Conservation (phyloP, 108 stramenopile species). For the Skeletonema marinoi region DNA sequence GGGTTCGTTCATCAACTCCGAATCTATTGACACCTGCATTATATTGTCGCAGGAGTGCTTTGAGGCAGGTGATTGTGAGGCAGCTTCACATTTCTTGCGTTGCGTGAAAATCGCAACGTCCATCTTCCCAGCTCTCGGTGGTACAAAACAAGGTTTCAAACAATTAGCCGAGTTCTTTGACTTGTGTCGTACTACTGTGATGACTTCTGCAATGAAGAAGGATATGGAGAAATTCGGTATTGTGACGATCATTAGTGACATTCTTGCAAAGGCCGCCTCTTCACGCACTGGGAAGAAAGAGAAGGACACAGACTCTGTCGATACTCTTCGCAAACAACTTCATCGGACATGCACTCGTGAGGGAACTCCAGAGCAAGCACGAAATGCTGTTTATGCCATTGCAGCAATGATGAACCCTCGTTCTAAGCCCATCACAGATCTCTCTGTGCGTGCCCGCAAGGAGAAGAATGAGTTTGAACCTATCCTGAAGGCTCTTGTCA, state of each 20-base stretch:
- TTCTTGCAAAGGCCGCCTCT: conserved; percentile 62
- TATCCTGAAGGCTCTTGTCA: conserved; percentile 61
- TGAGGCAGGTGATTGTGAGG: conserved; percentile 58
- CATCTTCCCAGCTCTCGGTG: conserved; percentile 60
- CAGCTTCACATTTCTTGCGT: conserved; percentile 54
- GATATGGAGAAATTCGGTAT: conserved; percentile 57
- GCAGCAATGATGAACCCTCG: conserved; percentile 54
- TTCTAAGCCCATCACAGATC: conserved; percentile 16
- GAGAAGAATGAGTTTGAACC: conserved; percentile 54
- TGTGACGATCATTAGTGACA: conserved; percentile 64
- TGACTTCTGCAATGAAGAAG: conserved; percentile 28
- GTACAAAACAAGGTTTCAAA: conserved; percentile 57
- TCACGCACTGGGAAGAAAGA: conserved; percentile 31
- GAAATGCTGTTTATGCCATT: conserved; percentile 71
- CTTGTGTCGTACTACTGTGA: conserved; percentile 30
- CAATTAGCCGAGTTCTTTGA: conserved; percentile 63
- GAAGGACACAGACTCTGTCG: conserved; percentile 17
- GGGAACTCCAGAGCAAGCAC: conserved; percentile 84
- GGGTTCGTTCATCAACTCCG: conserved; percentile 72
- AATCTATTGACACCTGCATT: conserved; percentile 70
- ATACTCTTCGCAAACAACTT: conserved; percentile 49
- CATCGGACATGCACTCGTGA: conserved; percentile 63
- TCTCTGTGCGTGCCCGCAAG: conserved; percentile 25
- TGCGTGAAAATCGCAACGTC: conserved; percentile 57
- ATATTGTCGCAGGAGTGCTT: conserved; percentile 78